Conservation (phyloP, 805 yeast genomes). For the Saturnispora silvae region DNA sequence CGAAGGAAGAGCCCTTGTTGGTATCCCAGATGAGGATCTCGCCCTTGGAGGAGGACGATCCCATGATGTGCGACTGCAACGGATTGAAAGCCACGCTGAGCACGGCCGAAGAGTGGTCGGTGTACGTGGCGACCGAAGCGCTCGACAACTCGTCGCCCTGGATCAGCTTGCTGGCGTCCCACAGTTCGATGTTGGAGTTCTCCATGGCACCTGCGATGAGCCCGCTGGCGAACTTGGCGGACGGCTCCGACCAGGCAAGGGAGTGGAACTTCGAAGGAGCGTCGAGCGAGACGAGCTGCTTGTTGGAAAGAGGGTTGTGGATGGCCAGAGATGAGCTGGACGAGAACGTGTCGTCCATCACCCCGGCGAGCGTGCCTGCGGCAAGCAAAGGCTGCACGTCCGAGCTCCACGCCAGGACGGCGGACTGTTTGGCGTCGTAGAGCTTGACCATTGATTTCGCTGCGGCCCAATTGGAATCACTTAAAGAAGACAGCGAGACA, state of each 20-base stretch:
- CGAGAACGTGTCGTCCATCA: constrained; percentile 80
- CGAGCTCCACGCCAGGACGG: constrained; percentile 95
- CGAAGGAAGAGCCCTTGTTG: constrained; percentile 40
- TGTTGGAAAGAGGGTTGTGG: constrained; percentile 51
- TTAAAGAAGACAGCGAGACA: not conserved
- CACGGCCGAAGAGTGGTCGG: constrained; percentile 60
- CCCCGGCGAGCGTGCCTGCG: constrained; percentile 93
- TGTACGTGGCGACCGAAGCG: constrained; percentile 41
- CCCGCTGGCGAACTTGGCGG: constrained; percentile 38
- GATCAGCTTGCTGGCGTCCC: constrained; percentile 50
- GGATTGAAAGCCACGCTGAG: constrained; percentile 71
- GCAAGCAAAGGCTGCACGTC: constrained; percentile 66
- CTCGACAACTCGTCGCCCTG: constrained; percentile 29
- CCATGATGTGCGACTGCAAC: constrained; percentile 57
- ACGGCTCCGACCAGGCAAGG: constrained; percentile 68
- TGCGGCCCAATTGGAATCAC: not conserved
- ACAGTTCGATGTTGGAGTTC: constrained; percentile 66
- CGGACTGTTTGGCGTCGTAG: constrained; percentile 72
- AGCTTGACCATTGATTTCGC: constrained; percentile 58
- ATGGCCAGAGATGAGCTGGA: constrained; percentile 69
- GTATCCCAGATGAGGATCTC: constrained; percentile 89
- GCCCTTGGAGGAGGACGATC: constrained; percentile 82
- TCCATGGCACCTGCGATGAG: constrained; percentile 85
- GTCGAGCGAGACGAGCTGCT: constrained; percentile 35
- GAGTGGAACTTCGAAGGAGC: constrained; percentile 63